These are phyloP conservation scores for Evansstolkia leycettana DNA, from an alignment of 495 filamentous ascomycete genomes.

Conservation along the genomic window DNA sequence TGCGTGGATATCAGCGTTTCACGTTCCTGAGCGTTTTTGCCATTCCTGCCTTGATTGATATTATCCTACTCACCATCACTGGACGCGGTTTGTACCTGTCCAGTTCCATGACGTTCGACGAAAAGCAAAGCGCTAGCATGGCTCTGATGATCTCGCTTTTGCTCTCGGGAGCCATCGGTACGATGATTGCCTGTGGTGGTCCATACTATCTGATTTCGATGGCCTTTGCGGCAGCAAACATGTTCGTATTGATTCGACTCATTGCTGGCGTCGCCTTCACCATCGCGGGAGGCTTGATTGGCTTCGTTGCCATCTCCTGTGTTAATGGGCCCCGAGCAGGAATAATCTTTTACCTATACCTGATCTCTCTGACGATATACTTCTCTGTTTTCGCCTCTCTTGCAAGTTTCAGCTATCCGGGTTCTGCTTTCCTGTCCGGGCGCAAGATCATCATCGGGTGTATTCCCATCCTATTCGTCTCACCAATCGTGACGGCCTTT, in stretches of 20 bases:
- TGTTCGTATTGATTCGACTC: constrained; percentile 46
- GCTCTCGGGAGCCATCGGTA: constrained; percentile 44
- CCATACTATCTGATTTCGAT: constrained; percentile 48
- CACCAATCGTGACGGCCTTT: constrained; percentile 34
- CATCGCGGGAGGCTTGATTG: constrained; percentile 32
- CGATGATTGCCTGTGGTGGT: constrained; percentile 46
- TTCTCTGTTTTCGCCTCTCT: constrained; percentile 38
- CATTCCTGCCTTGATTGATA: constrained; percentile 48
- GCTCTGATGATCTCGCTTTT: constrained; percentile 46
- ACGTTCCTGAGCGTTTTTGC: constrained; percentile 50
- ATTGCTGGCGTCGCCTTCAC: constrained; percentile 47
- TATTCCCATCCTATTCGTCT: constrained; percentile 36
- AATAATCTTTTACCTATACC: constrained; percentile 38
- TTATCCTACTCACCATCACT: constrained; percentile 41
- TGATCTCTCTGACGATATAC: constrained; percentile 36
- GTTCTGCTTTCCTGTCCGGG: constrained; percentile 37
- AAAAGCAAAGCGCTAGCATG: constrained; percentile 40
- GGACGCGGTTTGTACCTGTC: constrained; percentile 48
- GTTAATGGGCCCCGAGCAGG: constrained; percentile 25
- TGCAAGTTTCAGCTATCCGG: constrained; percentile 45
- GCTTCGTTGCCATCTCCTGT: constrained; percentile 34
- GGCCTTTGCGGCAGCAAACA: constrained; percentile 48
- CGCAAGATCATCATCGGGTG: constrained; percentile 31
- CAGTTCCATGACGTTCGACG: constrained; percentile 35
- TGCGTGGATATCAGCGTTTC: constrained; percentile 38